These are phyloP conservation scores for Mesotaenium endlicherianum DNA, from an alignment of 139 green algal genomes.

Conservation along the genomic window DNA sequence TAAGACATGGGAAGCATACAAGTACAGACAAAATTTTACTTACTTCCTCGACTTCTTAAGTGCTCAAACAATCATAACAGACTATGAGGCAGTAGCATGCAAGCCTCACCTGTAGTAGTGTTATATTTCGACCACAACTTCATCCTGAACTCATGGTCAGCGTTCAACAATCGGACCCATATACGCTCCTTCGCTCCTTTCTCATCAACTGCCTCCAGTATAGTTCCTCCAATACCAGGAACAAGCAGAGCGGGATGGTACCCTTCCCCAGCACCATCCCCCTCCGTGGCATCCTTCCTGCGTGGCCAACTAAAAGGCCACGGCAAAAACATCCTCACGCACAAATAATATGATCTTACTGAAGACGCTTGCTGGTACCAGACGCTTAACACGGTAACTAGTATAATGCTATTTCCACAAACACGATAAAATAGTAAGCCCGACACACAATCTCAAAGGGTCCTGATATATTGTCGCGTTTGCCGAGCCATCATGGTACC, in stretches of 20 bases:
- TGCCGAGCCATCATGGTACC: no score
- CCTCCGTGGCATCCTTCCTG: background rate
- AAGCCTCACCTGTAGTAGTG: constrained; percentile 35
- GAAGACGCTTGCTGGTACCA: no score
- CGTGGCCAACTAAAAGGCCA: background rate
- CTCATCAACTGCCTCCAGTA: constrained; percentile 32
- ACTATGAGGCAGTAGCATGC: background rate
- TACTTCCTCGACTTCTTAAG: no score
- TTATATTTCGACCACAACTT: constrained; percentile 54
- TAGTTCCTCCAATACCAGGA: constrained; percentile 48
- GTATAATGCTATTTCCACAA: no score
- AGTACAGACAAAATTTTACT: no score
- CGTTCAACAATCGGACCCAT: constrained; percentile 46
- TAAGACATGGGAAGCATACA: no score
- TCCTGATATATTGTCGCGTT: no score
- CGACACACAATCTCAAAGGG: no score
- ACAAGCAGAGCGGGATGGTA: constrained; percentile 34
- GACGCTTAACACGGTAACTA: no score
- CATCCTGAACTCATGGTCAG: constrained; percentile 31
- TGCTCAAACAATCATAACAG: background rate
- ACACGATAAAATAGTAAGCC: no score
- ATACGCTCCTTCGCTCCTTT: constrained; percentile 33
- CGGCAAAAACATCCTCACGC: background rate
- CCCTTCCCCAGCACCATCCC: background rate
- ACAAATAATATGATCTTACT: no score